Percentiles rank a stretch among this genome's conserved stretches.
Evolutionary conservation across 2,329 filamentous ascomycete species (phyloP).

Genomic region (Aureobasidium sp.): DNA sequence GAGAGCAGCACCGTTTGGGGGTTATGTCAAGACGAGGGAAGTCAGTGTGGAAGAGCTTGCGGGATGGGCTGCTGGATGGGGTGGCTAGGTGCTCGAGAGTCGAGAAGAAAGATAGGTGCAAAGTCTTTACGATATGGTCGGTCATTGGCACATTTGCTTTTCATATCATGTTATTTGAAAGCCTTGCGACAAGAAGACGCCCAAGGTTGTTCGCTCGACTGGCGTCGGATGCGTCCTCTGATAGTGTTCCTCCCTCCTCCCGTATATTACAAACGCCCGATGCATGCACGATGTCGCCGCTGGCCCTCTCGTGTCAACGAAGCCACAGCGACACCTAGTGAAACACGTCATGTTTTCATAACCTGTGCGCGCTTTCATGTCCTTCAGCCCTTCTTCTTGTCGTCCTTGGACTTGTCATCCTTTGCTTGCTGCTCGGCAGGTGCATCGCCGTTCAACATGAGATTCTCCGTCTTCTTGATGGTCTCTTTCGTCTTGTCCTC

Average conservation of each 20-base stretch:
- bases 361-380: not conserved
- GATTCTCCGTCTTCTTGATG: conserved; percentile 55
- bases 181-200: conserved; percentile 1
- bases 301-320: not conserved
- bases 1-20: conserved; percentile 54
- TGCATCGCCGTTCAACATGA: conserved; percentile 48
- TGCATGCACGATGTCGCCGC: conserved; percentile 6
- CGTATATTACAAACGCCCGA: conserved; percentile 13
- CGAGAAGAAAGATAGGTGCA: not conserved
- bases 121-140: not conserved
- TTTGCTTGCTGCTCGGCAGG: conserved; percentile 38
- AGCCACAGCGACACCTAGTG: not conserved
- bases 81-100: conserved; percentile 22
- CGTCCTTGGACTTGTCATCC: conserved; percentile 37
- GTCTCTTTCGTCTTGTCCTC: conserved; percentile 49
- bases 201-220: not conserved
- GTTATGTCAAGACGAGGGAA: conserved; percentile 48
- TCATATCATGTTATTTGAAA: conserved; percentile 10
- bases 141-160: not conserved
- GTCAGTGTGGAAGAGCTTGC: conserved; percentile 62
- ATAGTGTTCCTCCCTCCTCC: not conserved
- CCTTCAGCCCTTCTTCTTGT: conserved; percentile 44
- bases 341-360: conserved; percentile 4
- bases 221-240: conserved; percentile 1
- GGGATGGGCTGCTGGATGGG: conserved; percentile 54